Conservation (phyloP, 768 basidiomycete genomes). For the Boletellus ananas region DNA sequence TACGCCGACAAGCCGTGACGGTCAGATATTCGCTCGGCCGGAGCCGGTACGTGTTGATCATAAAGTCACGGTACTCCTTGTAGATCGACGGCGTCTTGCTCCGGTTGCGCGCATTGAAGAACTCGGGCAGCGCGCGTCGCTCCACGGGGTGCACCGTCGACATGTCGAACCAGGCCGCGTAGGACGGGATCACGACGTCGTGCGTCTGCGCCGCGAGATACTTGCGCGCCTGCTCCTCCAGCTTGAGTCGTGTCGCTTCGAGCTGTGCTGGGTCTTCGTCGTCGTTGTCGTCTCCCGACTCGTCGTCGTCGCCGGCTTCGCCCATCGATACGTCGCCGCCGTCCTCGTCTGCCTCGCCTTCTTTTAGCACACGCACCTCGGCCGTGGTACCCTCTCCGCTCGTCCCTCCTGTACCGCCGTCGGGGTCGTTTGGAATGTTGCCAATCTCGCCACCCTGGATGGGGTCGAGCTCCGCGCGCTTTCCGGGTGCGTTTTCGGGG, state of each 20-base stretch:
- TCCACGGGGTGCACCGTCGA: conserved; percentile 90
- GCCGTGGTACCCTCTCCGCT: conserved; percentile 23
- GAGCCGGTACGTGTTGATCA: conserved; percentile 97
- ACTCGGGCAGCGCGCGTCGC: conserved; percentile 89
- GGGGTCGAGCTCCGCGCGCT: conserved; percentile 86
- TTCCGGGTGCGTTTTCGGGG: conserved; percentile 75
- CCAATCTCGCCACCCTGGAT: conserved; percentile 73
- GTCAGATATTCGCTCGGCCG: conserved; percentile 95
- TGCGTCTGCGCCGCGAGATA: conserved; percentile 98
- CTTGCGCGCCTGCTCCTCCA: conserved; percentile 85
- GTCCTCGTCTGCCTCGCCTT: conserved; percentile 63
- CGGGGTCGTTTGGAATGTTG: conserved; percentile 52
- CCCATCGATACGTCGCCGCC: conserved; percentile 78
- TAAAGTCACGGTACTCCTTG: conserved; percentile 99
- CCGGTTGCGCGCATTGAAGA: conserved; percentile 94
- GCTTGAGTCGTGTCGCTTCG: conserved; percentile 72
- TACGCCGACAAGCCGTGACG: conserved; percentile 93
- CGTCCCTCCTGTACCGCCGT: conserved; percentile 14
- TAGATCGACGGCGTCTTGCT: conserved; percentile 96
- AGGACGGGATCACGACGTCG: conserved; percentile 94
- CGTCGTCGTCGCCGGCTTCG: conserved; percentile 74
- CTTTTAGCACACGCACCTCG: conserved; percentile 40
- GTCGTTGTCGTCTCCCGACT: conserved; percentile 77
- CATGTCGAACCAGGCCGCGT: conserved; percentile 98
- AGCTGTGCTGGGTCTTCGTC: conserved; percentile 83